Evolutionary conservation across 495 filamentous ascomycete genomes (phyloP).

Genomic region (Neurospora sp.): DNA sequence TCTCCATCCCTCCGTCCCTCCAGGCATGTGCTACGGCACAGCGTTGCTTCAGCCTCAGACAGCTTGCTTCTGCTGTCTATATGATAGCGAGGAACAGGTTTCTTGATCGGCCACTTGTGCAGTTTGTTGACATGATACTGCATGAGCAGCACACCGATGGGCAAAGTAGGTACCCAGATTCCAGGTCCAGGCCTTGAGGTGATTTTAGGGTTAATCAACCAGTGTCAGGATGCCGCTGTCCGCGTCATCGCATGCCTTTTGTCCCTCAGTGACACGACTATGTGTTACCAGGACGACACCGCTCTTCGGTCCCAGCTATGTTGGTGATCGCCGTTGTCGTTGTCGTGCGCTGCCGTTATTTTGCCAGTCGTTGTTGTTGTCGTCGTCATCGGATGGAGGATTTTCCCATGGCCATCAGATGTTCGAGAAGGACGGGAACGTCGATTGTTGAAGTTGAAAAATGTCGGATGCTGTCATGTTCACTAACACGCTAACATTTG

Average conservation of each 20-base stretch:
- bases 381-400: background rate
- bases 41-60: constrained; percentile 1
- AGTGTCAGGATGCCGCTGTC: background rate
- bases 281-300: background rate
- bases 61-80: background rate
- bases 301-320: background rate
- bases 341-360: background rate
- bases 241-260: background rate
- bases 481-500: background rate
- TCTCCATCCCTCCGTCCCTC: background rate
- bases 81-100: background rate
- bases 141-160: background rate
- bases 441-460: background rate
- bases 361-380: background rate
- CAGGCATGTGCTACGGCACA: background rate
- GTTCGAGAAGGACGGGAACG: background rate
- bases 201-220: background rate
- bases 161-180: background rate
- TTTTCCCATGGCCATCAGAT: background rate
- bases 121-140: constrained; percentile 2
- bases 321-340: background rate
- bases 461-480: background rate
- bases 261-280: background rate
- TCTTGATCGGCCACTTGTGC: background rate
- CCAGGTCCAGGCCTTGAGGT: background rate